Conservation (phyloP, 768 basidiomycete genomes). For the Suillus fuscotomentosus region DNA sequence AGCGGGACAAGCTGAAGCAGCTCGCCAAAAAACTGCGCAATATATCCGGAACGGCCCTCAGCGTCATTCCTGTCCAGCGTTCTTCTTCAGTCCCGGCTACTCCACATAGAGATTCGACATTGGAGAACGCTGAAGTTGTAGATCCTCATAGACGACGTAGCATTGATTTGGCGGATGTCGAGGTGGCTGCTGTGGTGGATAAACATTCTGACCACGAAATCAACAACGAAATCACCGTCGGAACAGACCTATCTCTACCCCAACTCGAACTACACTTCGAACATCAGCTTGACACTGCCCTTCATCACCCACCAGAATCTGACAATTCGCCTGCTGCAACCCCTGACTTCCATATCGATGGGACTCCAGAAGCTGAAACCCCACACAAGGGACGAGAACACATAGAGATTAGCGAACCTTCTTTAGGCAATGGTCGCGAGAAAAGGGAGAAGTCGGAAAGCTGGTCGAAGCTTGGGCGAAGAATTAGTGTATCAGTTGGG, state of each 20-base stretch:
- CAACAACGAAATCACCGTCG: not conserved
- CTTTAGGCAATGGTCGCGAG: conserved; percentile 35
- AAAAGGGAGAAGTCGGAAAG: conserved; percentile 39
- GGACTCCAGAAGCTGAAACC: not conserved
- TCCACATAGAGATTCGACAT: conserved; percentile 28
- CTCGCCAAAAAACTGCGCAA: conserved; percentile 63
- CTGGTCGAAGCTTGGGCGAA: conserved; percentile 65
- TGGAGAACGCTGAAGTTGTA: conserved; percentile 29
- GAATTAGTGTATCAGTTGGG: conserved; percentile 60
- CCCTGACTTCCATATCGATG: conserved; percentile 16
- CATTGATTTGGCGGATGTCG: conserved; percentile 33
- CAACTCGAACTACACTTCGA: conserved; percentile 3
- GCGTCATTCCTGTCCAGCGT: conserved; percentile 38
- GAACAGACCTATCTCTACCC: conserved; percentile 31
- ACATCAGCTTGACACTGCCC: conserved; percentile 3
- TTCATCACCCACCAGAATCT: not conserved
- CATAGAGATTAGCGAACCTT: conserved; percentile 20
- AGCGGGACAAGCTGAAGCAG: conserved; percentile 73
- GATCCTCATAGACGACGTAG: conserved; percentile 31
- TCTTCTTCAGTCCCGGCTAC: conserved; percentile 59
- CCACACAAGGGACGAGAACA: conserved; percentile 4
- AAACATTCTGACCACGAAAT: not conserved
- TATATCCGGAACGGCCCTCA: conserved; percentile 32
- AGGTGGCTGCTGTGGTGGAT: conserved; percentile 18
- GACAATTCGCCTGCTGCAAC: conserved; percentile 7